These are phyloP conservation scores for Ascochyta viciae-villosae DNA, from an alignment of 2,329 filamentous ascomycete species.

Conservation along the genomic window DNA sequence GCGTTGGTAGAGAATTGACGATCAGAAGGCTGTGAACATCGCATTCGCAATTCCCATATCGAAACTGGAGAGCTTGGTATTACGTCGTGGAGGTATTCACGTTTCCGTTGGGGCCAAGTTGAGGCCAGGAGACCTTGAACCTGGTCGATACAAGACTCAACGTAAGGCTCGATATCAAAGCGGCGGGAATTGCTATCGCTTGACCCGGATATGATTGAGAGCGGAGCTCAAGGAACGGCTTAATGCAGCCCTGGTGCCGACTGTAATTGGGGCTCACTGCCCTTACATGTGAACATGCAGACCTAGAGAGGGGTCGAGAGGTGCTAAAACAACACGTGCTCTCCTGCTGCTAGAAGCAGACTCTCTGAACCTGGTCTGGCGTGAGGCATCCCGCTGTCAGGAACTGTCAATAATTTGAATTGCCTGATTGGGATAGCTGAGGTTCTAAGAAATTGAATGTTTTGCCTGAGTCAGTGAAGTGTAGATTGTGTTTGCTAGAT, in stretches of 20 bases:
- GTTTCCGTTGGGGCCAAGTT: slow-evolving; percentile 1
- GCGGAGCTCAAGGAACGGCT: not conserved
- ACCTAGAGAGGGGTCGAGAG: not conserved
- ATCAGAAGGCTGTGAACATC: slow-evolving; percentile 1
- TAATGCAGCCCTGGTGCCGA: not conserved
- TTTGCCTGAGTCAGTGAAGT: slow-evolving; percentile 8
- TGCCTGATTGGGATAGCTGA: slow-evolving; percentile 5
- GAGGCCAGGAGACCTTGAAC: not conserved
- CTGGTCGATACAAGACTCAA: slow-evolving; percentile 10
- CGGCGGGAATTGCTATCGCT: slow-evolving; percentile 4
- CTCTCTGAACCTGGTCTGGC: slow-evolving; percentile 11
- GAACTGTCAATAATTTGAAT: slow-evolving; percentile 5
- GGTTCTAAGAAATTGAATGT: not conserved
- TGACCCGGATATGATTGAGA: slow-evolving; percentile 2
- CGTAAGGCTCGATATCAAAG: slow-evolving; percentile 13
- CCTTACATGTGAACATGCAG: slow-evolving; percentile 11
- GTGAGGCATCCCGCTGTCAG: slow-evolving; percentile 22
- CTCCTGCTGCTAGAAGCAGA: not conserved
- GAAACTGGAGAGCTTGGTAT: not conserved
- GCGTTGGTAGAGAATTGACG: not conserved
- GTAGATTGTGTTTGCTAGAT: not conserved
- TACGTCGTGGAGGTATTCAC: not conserved
- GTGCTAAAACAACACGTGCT: slow-evolving; percentile 8
- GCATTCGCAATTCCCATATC: not conserved
- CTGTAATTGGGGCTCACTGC: not conserved